Evolutionary conservation across 1,139 yeast genomes (phyloP), one percentile per base, ranked within the genome.

Genomic region (Spencermartinsiella ligniputridi): DNA sequence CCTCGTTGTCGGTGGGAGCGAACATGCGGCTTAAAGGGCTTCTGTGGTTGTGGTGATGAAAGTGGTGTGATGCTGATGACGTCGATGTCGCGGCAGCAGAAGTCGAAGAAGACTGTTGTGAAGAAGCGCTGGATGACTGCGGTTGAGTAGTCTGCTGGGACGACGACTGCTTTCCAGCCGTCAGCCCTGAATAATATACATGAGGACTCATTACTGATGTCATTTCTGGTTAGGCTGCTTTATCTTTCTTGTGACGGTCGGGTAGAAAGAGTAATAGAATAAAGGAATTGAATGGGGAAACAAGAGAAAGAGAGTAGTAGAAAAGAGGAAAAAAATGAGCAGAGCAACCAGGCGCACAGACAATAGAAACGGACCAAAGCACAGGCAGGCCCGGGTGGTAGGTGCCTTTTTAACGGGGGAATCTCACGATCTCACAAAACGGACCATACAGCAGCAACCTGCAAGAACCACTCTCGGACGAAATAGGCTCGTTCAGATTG

Each of bases 211-310:
- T 27, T 27, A 27, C 32, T 6, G 32, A 27, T 8, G 32, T 27
- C 32, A 27, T 27, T 27, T 27, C 32, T 27, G 15, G 32, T 27
- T 27, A 27, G 32, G 15, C 32, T n/a, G n/a, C n/a, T n/a, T n/a
- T n/a, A n/a, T n/a, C 25, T 22, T 22, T 22, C 11, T 22, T 22
- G 6, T 22, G 6, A 8, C 11, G 6, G 6, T 22, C 11, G 25
- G 11, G 6, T 22, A 6, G 6, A 6, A 11, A 22, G 25, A 22
- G 25, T 22, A 11, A 22, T 6, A 22, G 25, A 22, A 22, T n/a
- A n/a, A n/a, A n/a, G n/a, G n/a, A n/a, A n/a, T n/a, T n/a, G n/a
- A n/a, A n/a, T n/a, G n/a, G n/a, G n/a, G n/a, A n/a, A n/a, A n/a
- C n/a, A n/a, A n/a, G n/a, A n/a, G n/a, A n/a, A 11, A 22, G 32